Base-by-base conservation (phyloP, 139 green algal species). In the Chlamydomonas incerta region DNA sequence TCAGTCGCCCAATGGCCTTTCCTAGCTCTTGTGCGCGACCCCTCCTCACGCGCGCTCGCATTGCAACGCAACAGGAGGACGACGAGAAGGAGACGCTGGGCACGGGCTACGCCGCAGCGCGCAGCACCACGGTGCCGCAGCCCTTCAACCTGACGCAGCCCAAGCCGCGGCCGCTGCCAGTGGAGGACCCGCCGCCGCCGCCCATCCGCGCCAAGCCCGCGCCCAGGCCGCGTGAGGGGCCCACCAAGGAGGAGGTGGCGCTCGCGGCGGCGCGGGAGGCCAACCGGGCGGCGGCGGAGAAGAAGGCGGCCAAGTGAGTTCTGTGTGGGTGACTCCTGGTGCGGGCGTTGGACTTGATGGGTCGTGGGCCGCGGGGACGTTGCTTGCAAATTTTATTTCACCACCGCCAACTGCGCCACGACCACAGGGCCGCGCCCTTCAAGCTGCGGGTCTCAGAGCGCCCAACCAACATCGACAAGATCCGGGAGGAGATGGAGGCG, bases 131-230 rank as follows among this genome's bases (percentile, higher is more conserved):
- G 0, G 58, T 88, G 35, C 79, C 87, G 6, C 52, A 92, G 86
- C 93, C 92, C 20, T 97, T 97, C 88, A 95, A 94, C 47, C 90
- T 97, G 18, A 90, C 83, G 15, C 73, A 93, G 83, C 86, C 87
- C 6, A 90, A 91, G 58, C 92, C 92, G 6, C 94, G 94, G 86
- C 90, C 91, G n/a, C 66, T 91, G 57, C 94, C 92, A 6, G 73
- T 91, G n/a, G 85, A 92, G 81, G 85, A 93, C 72, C 85, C 87
- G 4, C 72, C 79, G 8, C 91, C 91, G 65, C 80, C 82, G 31
- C 81, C 83, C 28, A 71, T 80, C 37, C 81, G 74, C 8, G 65
- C 87, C 26, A 83, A 90, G 75, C 89, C 90, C 0, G 65, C 90
- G n/a, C 93, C 92, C 20, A 66, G 70, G 73, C 47, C 68, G 3